Conservation (phyloP, 179 eudicot genomes). For the Silene noctiflora region DNA sequence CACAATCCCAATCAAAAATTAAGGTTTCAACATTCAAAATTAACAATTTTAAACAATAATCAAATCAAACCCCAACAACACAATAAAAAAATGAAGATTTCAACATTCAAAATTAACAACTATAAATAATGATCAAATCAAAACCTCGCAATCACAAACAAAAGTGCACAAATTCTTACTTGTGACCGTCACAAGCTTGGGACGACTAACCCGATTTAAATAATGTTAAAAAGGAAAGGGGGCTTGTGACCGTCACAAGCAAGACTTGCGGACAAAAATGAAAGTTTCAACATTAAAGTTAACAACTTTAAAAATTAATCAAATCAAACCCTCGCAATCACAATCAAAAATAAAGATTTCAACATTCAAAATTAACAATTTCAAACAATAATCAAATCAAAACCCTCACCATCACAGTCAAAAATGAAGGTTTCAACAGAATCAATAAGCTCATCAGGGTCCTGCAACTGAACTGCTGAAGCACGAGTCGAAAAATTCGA, state of each 20-base stretch:
- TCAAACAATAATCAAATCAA: neutral
- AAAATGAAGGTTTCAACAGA: constrained; percentile 96
- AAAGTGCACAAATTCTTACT: too few species aligned
- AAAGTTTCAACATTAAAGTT: neutral
- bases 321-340: neutral
- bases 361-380: neutral
- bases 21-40: neutral
- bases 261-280: neutral
- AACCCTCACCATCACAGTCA: constrained; percentile 78
- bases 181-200: too few species aligned
- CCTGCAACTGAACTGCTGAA: constrained; percentile 46
- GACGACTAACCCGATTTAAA: too few species aligned
- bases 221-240: too few species aligned
- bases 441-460: constrained; percentile 73
- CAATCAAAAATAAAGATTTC: neutral
- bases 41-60: neutral
- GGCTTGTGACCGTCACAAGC: too few species aligned
- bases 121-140: neutral
- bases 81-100: neutral
- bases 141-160: neutral
- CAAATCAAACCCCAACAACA: neutral
- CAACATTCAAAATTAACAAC: neutral
- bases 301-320: neutral
- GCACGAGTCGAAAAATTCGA: constrained; percentile 37
- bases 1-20: too few species aligned